Evolutionary conservation across 805 yeast genomes (phyloP), one percentile per base, ranked within the genome.

Genomic region (Wickerhamiella spandovensis): DNA sequence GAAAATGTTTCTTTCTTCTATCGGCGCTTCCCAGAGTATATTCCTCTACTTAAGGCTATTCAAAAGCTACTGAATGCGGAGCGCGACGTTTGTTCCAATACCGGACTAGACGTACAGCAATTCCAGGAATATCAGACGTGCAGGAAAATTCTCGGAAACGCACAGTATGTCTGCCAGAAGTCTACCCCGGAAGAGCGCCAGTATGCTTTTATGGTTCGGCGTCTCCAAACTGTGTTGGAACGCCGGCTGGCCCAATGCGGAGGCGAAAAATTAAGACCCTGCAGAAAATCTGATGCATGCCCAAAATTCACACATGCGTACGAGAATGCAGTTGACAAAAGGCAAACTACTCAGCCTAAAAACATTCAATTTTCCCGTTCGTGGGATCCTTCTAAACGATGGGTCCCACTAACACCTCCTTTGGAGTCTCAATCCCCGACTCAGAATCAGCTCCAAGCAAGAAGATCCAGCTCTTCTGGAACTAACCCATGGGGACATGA

Each of bases 101-200:
- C 45, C 8, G 30, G 24, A n/a, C 17, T 43, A 8, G 22, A 13
- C 7, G 28, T 43, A 3, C 18, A 23, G 5, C 20, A 21, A 20
- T 43, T 43, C n/a, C 45, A 43, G 15, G 45, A 43, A 20, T 43
- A 43, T 15, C 45, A 43, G 20, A 43, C 45, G 8, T 43, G 45
- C 12, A 32, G 45, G 7, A 43, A 43, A 13, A 22, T 43, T 24
- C 20, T 43, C 6, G 45, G 45, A 10, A 43, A 43, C n/a, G 45
- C 45, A 5, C 45, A 43, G 32, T 43, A 43, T 23, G 45, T 43
- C 20, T 43, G 23, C n/a, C 45, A 43, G n/a, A 22, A 43, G 6
- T 43, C 32, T 3, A n/a, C 45, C 2, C 20, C 24, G 5, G 30
- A 24, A 12, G 45, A 22, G 5, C 23, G 45, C 6, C 18, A 23